Evolutionary conservation across 768 basidiomycete species (phyloP), one percentile per base, ranked within the genome.

Genomic region (Tubosaeta sp.): DNA sequence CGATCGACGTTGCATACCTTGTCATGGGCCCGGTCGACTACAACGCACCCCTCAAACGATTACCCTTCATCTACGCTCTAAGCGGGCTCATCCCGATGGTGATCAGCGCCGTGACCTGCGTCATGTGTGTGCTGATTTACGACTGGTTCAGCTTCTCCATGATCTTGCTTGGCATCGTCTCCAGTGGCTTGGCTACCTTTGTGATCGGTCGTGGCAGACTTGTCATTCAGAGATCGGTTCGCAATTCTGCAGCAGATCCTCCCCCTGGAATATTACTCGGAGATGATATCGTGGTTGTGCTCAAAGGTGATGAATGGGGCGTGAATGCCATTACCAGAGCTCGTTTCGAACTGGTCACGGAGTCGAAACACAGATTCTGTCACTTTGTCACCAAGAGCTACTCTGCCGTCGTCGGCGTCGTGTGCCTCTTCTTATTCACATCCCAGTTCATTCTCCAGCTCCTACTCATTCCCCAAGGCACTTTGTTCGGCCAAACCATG

Each of bases 81-180:
- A 31, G 50, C n/a, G 61, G 38, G 25, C 46, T 57, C 27, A 48
- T 68, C n/a, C 65, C 65, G 3, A 68, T 65, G 22, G n/a, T 10
- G 0, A 39, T 61, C 46, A 67, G 66, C 39, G 5, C 61, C 26
- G 52, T 16, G 2, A 37, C 56, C 6, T 64, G 63, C 52, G 37
- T 59, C 47, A 27, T 60, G 32, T 70, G 64, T 25, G 68, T 43
- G 8, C 22, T 67, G 8, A 53, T 50, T 31, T 46, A 44, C 5
- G 71, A 71, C 46, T 70, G 70, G 67, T 69, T 47, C 45, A 64
- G 58, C 43, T 69, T 65, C 41, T 59, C 67, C 16, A 63, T 65
- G 61, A 67, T 71, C 26, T 50, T 66, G 6, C 54, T 67, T 2
- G 68, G 71, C 1, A 63, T 70, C 37, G 13, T 69, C 33, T 54